phyloP scores from a whole-genome alignment of 1,284 basidiomycete species.

The Fomitopsis betulina region DNA sequence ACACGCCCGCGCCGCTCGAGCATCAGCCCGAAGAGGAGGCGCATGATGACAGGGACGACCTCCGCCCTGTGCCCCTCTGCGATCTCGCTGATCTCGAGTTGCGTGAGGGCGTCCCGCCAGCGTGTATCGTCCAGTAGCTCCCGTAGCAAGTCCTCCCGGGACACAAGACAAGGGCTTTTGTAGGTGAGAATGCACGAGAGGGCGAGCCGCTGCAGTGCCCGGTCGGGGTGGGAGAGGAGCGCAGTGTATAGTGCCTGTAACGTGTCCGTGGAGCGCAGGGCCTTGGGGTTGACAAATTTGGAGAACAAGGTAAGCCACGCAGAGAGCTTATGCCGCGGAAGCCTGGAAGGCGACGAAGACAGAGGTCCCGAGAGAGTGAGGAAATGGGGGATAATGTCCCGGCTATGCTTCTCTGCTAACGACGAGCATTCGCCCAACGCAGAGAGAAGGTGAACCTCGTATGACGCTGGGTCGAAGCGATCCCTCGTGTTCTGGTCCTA shows the following conservation, averaged over 20 bases:
- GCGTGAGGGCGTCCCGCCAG: constrained; percentile 86
- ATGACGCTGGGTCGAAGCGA: constrained; percentile 70
- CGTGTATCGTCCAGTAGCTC: constrained; percentile 80
- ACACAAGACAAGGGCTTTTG: constrained; percentile 65
- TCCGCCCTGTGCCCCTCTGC: constrained; percentile 61
- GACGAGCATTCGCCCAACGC: constrained; percentile 62
- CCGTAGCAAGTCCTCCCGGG: constrained; percentile 67
- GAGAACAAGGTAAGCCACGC: constrained; percentile 85
- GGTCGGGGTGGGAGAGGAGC: constrained; percentile 86
- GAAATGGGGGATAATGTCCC: constrained; percentile 78
- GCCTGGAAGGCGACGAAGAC: constrained; percentile 32
- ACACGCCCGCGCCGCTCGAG: constrained; percentile 74
- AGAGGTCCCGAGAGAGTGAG: constrained; percentile 46
- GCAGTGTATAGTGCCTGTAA: constrained; percentile 68
- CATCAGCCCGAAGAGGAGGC: constrained; percentile 89
- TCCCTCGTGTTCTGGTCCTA: constrained; percentile 60
- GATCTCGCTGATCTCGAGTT: constrained; percentile 65
- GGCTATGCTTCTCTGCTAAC: constrained; percentile 82
- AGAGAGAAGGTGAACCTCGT: constrained; percentile 77
- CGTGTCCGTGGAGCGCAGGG: constrained; percentile 66
- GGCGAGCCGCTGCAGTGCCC: constrained; percentile 71
- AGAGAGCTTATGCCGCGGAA: constrained; percentile 55
- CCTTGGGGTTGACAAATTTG: constrained; percentile 90
- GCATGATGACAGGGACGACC: constrained; percentile 72
- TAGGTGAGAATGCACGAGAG: constrained; percentile 84